Conservation (phyloP, 352 stramenopile genomes). For the Pythium scleroteichum region DNA sequence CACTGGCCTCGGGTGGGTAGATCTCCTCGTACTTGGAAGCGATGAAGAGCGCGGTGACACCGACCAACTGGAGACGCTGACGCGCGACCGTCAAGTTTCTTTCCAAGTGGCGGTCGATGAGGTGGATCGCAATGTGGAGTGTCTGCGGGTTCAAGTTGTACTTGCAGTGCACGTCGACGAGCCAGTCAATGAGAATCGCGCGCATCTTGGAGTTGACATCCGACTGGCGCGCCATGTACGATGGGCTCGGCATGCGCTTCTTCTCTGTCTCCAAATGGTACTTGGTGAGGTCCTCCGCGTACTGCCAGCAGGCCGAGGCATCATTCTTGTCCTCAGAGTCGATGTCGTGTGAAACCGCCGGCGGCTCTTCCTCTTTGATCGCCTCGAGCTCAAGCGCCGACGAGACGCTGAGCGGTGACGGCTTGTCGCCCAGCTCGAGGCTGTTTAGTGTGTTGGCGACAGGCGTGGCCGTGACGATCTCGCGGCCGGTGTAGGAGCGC, state of each 20-base stretch:
- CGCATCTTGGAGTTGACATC: conserved; percentile 99
- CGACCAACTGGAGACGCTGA: conserved; percentile 94
- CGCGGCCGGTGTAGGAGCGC: conserved; percentile 26
- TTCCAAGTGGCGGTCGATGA: conserved; percentile 83
- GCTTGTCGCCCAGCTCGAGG: conserved; percentile 34
- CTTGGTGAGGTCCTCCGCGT: conserved; percentile 81
- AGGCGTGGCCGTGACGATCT: conserved; percentile 31
- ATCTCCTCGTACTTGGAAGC: conserved; percentile 99
- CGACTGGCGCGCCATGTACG: conserved; percentile 88
- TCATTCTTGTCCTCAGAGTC: conserved; percentile 73
- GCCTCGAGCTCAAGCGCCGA: conserved; percentile 21
- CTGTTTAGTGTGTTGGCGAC: conserved; percentile 40
- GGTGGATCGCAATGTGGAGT: conserved; percentile 80
- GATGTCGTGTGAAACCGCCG: conserved; percentile 55
- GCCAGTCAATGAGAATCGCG: conserved; percentile 99
- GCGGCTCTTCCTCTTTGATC: conserved; percentile 31
- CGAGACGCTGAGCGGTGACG: conserved; percentile 25
- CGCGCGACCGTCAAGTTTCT: conserved; percentile 70
- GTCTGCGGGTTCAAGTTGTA: conserved; percentile 80
- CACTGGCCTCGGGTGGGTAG: conserved; percentile 90
- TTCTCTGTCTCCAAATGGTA: conserved; percentile 80
- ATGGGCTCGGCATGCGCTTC: conserved; percentile 53
- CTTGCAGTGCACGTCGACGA: conserved; percentile 92
- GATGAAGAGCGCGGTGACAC: conserved; percentile 95
- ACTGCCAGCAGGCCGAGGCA: conserved; percentile 68